These are phyloP conservation scores for Eimeria acervulina DNA, from an alignment of 169 alveolate species.

Conservation along the genomic window DNA sequence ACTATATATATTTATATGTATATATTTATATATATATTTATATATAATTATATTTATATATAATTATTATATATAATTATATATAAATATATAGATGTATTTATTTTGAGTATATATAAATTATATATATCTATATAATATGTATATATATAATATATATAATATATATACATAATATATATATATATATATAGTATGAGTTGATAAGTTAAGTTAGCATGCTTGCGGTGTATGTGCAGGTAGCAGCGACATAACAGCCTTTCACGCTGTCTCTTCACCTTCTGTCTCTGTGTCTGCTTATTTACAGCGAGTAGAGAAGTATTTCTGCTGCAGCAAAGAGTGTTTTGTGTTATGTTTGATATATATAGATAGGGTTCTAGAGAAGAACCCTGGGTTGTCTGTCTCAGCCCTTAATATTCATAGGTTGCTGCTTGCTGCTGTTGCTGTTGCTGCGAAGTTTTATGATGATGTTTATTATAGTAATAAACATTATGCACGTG, in stretches of 20 bases:
- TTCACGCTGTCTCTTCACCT: conserved; percentile 86
- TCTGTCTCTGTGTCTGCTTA: conserved; percentile 91
- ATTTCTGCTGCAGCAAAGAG: conserved; percentile 90
- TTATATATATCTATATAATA: no score
- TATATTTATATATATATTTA: no score
- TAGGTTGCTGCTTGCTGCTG: conserved; percentile 90
- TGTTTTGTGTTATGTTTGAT: conserved; percentile 86
- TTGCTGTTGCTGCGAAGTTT: conserved; percentile 95
- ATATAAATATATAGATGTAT: no score
- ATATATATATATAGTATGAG: no score
- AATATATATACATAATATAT: no score
- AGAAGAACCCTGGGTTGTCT: conserved; percentile 22
- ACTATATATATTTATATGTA: no score
- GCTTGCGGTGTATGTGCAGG: no score
- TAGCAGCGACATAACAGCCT: neutral
- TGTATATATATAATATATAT: no score
- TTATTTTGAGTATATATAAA: no score
- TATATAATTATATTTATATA: no score
- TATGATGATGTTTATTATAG: conserved; percentile 95
- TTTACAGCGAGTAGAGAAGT: conserved; percentile 90
- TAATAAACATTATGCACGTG: conserved; percentile 94
- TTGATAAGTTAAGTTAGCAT: no score
- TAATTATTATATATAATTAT: no score
- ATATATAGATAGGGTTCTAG: conserved; percentile 85
- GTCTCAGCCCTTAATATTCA: conserved; percentile 73